Evolutionary conservation across 345 rosid species (phyloP).

Genomic region (Passiflora organensis): DNA sequence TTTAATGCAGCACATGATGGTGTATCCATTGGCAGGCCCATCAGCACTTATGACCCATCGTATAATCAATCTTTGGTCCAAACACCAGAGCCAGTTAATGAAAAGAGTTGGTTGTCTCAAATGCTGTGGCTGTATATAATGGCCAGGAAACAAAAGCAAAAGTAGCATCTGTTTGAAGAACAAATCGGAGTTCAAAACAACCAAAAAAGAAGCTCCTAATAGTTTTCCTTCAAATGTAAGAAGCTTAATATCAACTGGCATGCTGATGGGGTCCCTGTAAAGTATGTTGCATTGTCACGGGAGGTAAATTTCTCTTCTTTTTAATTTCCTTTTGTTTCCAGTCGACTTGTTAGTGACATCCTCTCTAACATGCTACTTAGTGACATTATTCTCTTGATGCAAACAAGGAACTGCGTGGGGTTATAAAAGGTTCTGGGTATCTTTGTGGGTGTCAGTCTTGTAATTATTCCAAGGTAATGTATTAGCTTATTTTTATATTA

Average conservation of each 20-base stretch:
- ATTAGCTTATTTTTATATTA: no score
- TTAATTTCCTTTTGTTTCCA: not conserved
- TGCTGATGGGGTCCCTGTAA: constrained; percentile 89
- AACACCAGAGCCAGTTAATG: constrained; percentile 34
- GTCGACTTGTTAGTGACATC: constrained; percentile 9
- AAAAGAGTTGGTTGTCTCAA: constrained; percentile 35
- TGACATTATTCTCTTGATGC: constrained; percentile 22
- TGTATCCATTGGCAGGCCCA: constrained; percentile 35
- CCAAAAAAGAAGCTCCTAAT: constrained; percentile 72
- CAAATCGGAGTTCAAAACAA: constrained; percentile 49
- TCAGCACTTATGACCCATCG: constrained; percentile 39
- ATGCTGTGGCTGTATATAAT: constrained; percentile 25
- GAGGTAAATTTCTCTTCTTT: constrained; percentile 47
- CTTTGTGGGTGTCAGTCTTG: constrained; percentile 85
- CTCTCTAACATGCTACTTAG: constrained; percentile 9
- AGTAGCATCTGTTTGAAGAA: constrained; percentile 44
- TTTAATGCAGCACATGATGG: constrained; percentile 45
- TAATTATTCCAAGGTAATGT: constrained; percentile 64
- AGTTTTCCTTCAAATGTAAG: constrained; percentile 93
- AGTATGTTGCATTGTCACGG: constrained; percentile 65
- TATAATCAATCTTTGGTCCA: constrained; percentile 40
- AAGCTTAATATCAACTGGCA: constrained; percentile 87
- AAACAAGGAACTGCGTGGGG: constrained; percentile 68
- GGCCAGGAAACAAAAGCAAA: constrained; percentile 37
- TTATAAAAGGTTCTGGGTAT: constrained; percentile 86